Evolutionary conservation across 345 rosid genomes (phyloP).

Genomic region (Passiflora organensis): DNA sequence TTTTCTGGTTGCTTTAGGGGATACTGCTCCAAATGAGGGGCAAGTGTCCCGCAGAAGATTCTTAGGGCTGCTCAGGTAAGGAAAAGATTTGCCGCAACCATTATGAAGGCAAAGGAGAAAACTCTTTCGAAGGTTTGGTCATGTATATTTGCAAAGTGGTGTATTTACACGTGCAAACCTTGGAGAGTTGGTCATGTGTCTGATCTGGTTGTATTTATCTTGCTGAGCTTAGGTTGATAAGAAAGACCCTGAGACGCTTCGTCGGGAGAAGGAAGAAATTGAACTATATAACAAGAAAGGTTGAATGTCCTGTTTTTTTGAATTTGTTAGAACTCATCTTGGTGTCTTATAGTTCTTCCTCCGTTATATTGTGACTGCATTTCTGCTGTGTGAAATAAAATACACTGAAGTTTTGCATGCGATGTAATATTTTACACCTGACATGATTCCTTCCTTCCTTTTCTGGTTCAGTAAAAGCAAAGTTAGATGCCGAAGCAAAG

Average conservation of each 20-base stretch:
- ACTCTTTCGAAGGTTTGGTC: slow-evolving; percentile 14
- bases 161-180: not conserved
- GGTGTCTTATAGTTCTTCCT: not conserved
- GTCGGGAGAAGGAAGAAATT: slow-evolving; percentile 19
- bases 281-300: slow-evolving; percentile 24
- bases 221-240: slow-evolving; percentile 18
- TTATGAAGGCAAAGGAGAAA: slow-evolving; percentile 26
- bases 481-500: slow-evolving; percentile 75
- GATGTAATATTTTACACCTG: no score
- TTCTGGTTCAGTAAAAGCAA: slow-evolving; percentile 51
- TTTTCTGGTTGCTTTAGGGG: slow-evolving; percentile 10
- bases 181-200: slow-evolving; percentile 9
- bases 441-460: not conserved
- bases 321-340: not conserved
- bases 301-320: not conserved
- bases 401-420: no score
- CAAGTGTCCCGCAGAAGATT: slow-evolving; percentile 17
- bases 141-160: not conserved
- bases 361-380: no score
- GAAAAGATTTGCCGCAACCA: slow-evolving; percentile 21
- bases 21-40: slow-evolving; percentile 15
- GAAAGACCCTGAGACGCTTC: slow-evolving; percentile 18
- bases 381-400: no score
- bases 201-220: slow-evolving; percentile 14
- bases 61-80: slow-evolving; percentile 17